Base-by-base conservation (phyloP, 116 monocot species). In the Cymodocea nodosa region DNA sequence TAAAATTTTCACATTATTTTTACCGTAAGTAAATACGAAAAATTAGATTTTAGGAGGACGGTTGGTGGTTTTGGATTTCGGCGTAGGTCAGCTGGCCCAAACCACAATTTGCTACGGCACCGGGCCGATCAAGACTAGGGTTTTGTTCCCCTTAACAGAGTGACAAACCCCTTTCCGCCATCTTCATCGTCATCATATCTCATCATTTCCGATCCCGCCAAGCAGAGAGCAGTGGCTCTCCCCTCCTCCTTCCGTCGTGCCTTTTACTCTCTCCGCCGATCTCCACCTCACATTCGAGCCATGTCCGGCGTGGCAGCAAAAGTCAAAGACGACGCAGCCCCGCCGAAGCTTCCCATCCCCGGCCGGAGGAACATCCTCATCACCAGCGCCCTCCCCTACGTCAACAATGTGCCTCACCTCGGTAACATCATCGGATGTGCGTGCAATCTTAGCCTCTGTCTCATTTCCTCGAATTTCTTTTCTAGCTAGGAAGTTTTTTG, bases 361-460 rank as follows among this genome's bases (percentile, higher is more conserved):
- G 91, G 95, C 59, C 70, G 74, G 57, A 68, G 95, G 49, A 97
- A 97, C 78, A 73, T 97, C 77, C 97, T 97, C 62, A 88, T 97
- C 71, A 97, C 97, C 55, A 97, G 97, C 71, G 95, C 95, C 12
- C 81, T 97, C 36, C 95, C 95, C 36, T 97, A 97, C 72, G 95
- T 97, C 75, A 97, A 97, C 95, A 97, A 97, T 80, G 85, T 97
- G 52, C 95, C 95, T 52, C 95, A 97, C 62, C 90, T 97, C 50
- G 95, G 95, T 60, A 97, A 97, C 80, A 97, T 97, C 66, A 97
- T 97, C 68, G 95, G 95, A 75, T 90, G 95, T 97, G 76, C 77
- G 55, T 23, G 35, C 22, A 60, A 23, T 35, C 56, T 15, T 15
- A 34, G 10, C 24, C 20, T 59, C 59, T 11, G 15, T 53, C 17